Base-by-base conservation (phyloP, 208 protist genomes). In the Perkinsela sp. region DNA sequence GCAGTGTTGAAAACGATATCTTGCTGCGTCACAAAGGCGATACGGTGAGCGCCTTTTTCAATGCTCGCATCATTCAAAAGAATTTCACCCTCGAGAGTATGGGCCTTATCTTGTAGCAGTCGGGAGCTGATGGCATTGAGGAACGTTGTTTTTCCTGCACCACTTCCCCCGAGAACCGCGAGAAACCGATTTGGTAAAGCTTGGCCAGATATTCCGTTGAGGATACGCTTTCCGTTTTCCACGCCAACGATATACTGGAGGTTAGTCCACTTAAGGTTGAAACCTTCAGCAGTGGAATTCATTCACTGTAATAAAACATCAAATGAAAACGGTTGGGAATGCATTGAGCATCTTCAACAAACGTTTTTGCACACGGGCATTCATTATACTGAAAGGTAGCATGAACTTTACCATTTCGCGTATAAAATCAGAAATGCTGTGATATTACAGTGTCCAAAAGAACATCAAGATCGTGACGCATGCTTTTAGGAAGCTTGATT, bases 131-230 rank as follows among this genome's bases (percentile, higher is more conserved):
- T 75, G 32, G 83, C 82, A 71, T 88, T 87, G 31, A 91, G 76
- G 73, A 90, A 85, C 13, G 85, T 90, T 66, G 85, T 88, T 75
- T 91, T 91, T 68, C 85, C 85, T 31, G 85, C 82, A 69, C 85
- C 85, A 48, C 80, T 86, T 28, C 77, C 75, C 16, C 85, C 85
- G 73, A 91, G 83, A 31, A 91, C 78, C 22, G 85, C 85, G 66
- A 89, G 82, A 69, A 76, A 83, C 31, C 83, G 78, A 66, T 74
- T 75, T 28, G 83, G 82, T 67, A 85, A 75, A 32, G 83, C 83
- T 0, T 80, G 85, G 31, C 85, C 85, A 1, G 79, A 85, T 67
- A 91, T 74, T 13, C 74, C 73, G 67, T 74, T 66, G 48, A 90
- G 79, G 69, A 91, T 87, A 31, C 72, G 72, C 67, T 66, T 67